These are phyloP conservation scores for Wickerhamiella allomyrinae DNA, from an alignment of 805 yeast genomes.

Conservation along the genomic window DNA sequence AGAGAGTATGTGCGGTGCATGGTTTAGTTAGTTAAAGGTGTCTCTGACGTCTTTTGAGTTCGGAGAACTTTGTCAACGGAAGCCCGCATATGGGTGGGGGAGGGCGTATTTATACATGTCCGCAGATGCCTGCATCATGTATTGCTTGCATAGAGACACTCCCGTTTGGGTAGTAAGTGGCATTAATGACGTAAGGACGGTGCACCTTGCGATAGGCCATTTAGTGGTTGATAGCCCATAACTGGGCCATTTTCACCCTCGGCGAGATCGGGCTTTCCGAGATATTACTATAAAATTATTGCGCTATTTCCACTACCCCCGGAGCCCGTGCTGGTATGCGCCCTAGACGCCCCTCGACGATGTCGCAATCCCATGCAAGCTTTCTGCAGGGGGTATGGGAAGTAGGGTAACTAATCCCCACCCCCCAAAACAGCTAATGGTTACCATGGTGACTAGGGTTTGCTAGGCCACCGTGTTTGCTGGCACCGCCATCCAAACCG, in stretches of 20 bases:
- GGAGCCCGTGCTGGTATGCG: no score
- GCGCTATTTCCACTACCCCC: no score
- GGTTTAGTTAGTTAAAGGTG: conserved; percentile 5
- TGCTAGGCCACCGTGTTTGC: not conserved
- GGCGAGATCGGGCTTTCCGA: no score
- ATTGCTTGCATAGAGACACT: conserved; percentile 5
- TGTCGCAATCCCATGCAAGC: not conserved
- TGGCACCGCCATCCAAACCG: not conserved
- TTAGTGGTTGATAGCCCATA: no score
- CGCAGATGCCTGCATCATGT: conserved; percentile 4
- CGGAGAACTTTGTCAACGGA: conserved; percentile 3
- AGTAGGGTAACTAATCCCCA: not conserved
- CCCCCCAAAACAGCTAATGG: not conserved
- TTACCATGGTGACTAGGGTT: not conserved
- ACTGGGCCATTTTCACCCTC: no score
- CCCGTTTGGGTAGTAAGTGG: conserved; percentile 6
- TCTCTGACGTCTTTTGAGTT: no score
- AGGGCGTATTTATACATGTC: conserved; percentile 9
- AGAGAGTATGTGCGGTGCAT: conserved; percentile 99
- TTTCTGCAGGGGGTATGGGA: not conserved
- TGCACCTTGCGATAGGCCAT: not conserved
- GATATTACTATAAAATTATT: no score
- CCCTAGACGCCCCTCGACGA: no score
- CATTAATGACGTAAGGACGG: not conserved
- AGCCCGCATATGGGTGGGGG: conserved; percentile 3